These are phyloP conservation scores for Populus deltoides DNA, from an alignment of 345 rosid genomes.

Conservation along the genomic window DNA sequence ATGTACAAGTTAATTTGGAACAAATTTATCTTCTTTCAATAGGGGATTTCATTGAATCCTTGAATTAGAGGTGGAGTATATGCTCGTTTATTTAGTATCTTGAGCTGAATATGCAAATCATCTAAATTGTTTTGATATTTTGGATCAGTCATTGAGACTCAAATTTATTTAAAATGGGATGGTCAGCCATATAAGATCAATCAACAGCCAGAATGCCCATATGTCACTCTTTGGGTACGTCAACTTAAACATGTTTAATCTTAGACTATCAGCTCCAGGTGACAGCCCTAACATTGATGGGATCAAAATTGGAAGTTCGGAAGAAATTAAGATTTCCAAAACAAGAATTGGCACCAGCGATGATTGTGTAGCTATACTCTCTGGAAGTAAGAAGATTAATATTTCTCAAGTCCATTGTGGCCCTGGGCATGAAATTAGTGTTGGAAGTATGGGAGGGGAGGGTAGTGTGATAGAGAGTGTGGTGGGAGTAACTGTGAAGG, in stretches of 20 bases:
- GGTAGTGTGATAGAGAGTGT: constrained; percentile 14
- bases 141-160: no score
- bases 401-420: constrained; percentile 44
- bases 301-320: constrained; percentile 41
- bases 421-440: constrained; percentile 45
- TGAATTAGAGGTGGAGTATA: no score
- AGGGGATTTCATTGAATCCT: no score
- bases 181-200: constrained; percentile 1
- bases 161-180: no score
- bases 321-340: constrained; percentile 23
- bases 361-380: constrained; percentile 50
- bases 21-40: no score
- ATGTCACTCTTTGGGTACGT: constrained; percentile 9
- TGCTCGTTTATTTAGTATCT: no score
- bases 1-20: no score
- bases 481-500: constrained; percentile 7
- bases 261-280: constrained; percentile 38
- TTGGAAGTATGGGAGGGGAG: constrained; percentile 35
- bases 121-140: no score
- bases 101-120: no score
- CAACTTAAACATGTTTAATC: background rate
- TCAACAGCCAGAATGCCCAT: constrained; percentile 33
- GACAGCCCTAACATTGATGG: constrained; percentile 69
- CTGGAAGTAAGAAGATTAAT: constrained; percentile 33
- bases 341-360: constrained; percentile 52